Evolutionary conservation across 108 stramenopile genomes (phyloP).

Genomic region (Skeletonema grethae): DNA sequence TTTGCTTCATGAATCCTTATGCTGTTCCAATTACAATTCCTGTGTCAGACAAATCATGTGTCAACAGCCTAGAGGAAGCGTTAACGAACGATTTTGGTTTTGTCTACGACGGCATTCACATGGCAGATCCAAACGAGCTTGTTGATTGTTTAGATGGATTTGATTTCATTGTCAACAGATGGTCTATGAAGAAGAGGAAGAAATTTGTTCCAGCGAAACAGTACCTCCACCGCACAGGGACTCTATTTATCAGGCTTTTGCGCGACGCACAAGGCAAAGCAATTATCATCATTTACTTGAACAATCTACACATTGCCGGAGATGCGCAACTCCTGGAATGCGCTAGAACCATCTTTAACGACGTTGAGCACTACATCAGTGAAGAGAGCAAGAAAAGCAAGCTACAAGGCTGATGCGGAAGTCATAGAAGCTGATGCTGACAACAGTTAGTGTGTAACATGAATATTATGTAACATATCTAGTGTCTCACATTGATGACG

Average conservation of each 20-base stretch:
- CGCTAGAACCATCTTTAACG: slow-evolving; percentile 36
- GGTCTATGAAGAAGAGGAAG: slow-evolving; percentile 45
- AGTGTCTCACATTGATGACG: too few relatives aligned
- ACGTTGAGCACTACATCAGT: slow-evolving; percentile 36
- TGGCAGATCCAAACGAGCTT: slow-evolving; percentile 68
- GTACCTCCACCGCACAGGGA: slow-evolving; percentile 75
- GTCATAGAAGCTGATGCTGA: not conserved
- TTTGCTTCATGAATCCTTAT: slow-evolving; percentile 74
- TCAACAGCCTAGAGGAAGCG: slow-evolving; percentile 47
- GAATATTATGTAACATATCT: too few relatives aligned
- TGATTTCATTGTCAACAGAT: slow-evolving; percentile 59
- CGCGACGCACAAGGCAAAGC: slow-evolving; percentile 33
- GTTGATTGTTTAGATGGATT: slow-evolving; percentile 56
- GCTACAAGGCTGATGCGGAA: not conserved
- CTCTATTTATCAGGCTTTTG: slow-evolving; percentile 56
- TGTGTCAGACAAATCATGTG: slow-evolving; percentile 48
- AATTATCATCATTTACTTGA: slow-evolving; percentile 40
- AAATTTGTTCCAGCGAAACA: slow-evolving; percentile 60
- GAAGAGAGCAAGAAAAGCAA: not conserved
- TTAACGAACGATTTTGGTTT: slow-evolving; percentile 61
- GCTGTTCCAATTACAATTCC: slow-evolving; percentile 60
- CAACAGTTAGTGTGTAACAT: too few relatives aligned
- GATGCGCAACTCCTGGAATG: slow-evolving; percentile 27
- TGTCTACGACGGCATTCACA: slow-evolving; percentile 77
- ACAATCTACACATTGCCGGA: slow-evolving; percentile 33